Evolutionary conservation across 1,284 basidiomycete species (phyloP).

Genomic region (Mycosarcoma mackinlayi): DNA sequence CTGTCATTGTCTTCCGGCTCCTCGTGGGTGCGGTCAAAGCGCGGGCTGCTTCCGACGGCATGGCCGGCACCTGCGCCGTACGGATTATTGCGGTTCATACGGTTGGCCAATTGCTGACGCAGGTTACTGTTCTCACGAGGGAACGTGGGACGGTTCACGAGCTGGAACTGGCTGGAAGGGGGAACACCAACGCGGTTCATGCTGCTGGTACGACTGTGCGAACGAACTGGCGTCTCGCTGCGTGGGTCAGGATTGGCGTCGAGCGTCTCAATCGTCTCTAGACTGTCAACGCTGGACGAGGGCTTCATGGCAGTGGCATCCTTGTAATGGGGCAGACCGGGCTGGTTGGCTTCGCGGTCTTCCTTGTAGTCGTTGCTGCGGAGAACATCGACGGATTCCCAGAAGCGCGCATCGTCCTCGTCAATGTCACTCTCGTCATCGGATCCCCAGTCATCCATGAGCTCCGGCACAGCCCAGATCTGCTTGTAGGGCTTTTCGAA

Average conservation of each 20-base stretch:
- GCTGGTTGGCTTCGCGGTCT: constrained; percentile 27
- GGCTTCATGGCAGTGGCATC: constrained; percentile 32
- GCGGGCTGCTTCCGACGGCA: constrained; percentile 29
- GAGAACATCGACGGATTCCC: constrained; percentile 42
- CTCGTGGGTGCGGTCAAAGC: constrained; percentile 23
- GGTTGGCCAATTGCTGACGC: constrained; percentile 28
- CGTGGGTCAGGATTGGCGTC: constrained; percentile 6
- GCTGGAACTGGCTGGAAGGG: constrained; percentile 23
- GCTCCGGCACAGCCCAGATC: constrained; percentile 49
- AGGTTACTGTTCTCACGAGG: constrained; percentile 34
- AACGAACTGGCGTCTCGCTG: neutral
- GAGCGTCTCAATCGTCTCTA: constrained; percentile 6
- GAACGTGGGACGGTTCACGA: constrained; percentile 42
- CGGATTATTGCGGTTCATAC: constrained; percentile 24
- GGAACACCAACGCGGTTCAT: constrained; percentile 19
- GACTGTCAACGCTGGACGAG: constrained; percentile 11
- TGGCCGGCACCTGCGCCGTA: constrained; percentile 17
- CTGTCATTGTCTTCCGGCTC: constrained; percentile 6
- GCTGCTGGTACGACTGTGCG: constrained; percentile 27
- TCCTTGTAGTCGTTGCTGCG: constrained; percentile 39
- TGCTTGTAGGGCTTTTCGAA: constrained; percentile 49
- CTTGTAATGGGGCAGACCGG: constrained; percentile 36
- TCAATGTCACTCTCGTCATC: constrained; percentile 43
- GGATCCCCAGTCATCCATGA: constrained; percentile 47
- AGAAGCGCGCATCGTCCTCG: constrained; percentile 51